phyloP scores from a whole-genome alignment of 2,329 filamentous ascomycete genomes.

The Calonectria pseudoturangicola region DNA sequence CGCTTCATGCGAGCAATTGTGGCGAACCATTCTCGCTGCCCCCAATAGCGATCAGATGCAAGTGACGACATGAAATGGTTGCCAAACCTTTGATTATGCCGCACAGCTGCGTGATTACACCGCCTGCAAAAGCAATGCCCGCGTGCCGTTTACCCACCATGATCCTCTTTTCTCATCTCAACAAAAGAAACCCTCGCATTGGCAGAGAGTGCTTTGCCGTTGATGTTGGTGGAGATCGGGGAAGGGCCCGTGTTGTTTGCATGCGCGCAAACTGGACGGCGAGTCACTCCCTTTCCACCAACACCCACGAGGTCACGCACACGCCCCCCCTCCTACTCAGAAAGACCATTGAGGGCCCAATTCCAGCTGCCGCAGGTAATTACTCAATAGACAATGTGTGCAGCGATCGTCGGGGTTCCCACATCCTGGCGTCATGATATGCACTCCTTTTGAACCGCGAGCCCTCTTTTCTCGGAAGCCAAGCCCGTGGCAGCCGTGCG shows the following conservation, averaged over 20 bases:
- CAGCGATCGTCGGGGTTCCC: conserved; percentile 1
- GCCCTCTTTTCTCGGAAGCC: neutral
- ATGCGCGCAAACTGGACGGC: neutral
- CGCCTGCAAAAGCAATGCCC: conserved; percentile 15
- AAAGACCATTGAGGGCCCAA: neutral
- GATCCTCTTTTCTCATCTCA: neutral
- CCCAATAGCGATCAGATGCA: neutral
- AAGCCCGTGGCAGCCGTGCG: neutral
- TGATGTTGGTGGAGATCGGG: conserved; percentile 15
- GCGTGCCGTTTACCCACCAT: neutral
- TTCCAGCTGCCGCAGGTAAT: neutral
- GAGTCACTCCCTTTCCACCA: conserved; percentile 4
- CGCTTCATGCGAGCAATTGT: neutral
- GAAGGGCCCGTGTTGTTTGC: conserved; percentile 16
- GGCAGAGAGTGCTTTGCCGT: neutral
- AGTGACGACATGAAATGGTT: neutral
- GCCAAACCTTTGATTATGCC: conserved; percentile 6
- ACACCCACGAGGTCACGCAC: neutral
- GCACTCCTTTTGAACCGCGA: neutral
- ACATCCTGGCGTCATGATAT: conserved; percentile 10
- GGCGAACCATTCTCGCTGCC: neutral
- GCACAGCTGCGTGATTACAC: conserved; percentile 7
- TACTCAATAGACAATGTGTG: conserved; percentile 21
- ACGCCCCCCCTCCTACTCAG: neutral
- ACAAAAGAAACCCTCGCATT: conserved; percentile 12